A percentile compares a stretch with the other conserved stretches of the same genome.
These are phyloP conservation scores for Papiliotrema flavescens DNA, from an alignment of 1,284 basidiomycete species.

Conservation along the genomic window DNA sequence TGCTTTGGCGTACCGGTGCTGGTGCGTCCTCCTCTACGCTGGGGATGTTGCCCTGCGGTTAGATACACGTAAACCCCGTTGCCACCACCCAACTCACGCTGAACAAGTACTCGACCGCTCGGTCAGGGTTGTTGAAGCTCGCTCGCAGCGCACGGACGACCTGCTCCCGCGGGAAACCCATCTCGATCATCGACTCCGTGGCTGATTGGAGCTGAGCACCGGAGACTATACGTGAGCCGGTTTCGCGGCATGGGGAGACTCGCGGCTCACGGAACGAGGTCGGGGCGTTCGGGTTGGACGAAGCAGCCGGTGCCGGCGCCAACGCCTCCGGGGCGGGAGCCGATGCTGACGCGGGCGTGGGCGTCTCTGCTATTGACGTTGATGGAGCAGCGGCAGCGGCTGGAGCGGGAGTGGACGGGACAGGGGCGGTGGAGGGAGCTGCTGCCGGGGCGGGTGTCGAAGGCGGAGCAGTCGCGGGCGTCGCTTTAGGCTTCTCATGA, in stretches of 20 bases:
- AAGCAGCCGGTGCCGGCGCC: slow-evolving; percentile 18
- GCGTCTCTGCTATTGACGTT: too few species aligned
- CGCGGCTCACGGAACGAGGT: slow-evolving; percentile 31
- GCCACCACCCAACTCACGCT: slow-evolving; percentile 59
- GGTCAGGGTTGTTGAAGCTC: slow-evolving; percentile 96
- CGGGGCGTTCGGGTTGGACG: slow-evolving; percentile 28
- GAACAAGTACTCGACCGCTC: slow-evolving; percentile 96
- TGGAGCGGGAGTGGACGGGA: slow-evolving; percentile 45
- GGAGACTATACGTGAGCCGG: slow-evolving; percentile 51
- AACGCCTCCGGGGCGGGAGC: slow-evolving; percentile 40
- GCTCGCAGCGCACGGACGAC: slow-evolving; percentile 84
- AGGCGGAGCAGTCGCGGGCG: slow-evolving; percentile 42
- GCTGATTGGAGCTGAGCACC: slow-evolving; percentile 71
- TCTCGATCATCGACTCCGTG: slow-evolving; percentile 79
- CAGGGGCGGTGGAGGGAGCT: slow-evolving; percentile 28
- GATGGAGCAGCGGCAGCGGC: slow-evolving; percentile 45
- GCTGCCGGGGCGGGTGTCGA: slow-evolving; percentile 46
- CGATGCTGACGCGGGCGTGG: slow-evolving; percentile 20
- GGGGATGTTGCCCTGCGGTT: slow-evolving; percentile 39
- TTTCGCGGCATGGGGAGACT: not conserved
- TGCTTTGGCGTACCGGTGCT: not conserved
- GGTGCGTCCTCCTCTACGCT: slow-evolving; percentile 23
- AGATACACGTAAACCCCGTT: slow-evolving; percentile 4
- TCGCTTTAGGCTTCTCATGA: slow-evolving; percentile 39
- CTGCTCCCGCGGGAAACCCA: slow-evolving; percentile 89